Evolutionary conservation across 1,284 basidiomycete genomes (phyloP).

Genomic region (Rhodotorula sp.): DNA sequence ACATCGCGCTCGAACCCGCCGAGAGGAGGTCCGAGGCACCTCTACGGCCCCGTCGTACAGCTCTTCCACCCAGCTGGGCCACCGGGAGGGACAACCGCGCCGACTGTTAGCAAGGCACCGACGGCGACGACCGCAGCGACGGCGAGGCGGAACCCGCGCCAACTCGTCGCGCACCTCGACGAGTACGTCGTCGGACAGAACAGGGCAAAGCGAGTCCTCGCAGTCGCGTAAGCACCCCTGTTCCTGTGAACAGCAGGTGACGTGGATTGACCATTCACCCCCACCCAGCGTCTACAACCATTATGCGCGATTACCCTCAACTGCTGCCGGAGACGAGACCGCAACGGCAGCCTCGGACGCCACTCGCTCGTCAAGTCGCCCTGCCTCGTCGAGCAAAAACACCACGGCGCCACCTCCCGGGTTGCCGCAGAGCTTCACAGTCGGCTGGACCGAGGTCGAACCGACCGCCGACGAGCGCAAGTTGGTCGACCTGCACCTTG

Average conservation of each 20-base stretch:
- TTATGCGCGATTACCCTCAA: constrained; percentile 57
- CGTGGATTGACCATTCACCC: neutral
- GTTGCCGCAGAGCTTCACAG: neutral
- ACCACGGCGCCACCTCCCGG: constrained; percentile 40
- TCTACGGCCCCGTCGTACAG: neutral
- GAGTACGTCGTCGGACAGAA: constrained; percentile 78
- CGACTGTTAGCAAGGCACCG: neutral
- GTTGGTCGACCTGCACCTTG: neutral
- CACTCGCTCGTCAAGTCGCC: neutral
- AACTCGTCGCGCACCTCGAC: constrained; percentile 21
- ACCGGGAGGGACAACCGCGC: neutral
- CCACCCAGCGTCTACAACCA: constrained; percentile 78
- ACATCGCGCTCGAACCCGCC: neutral
- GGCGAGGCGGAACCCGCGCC: neutral
- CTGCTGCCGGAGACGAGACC: neutral
- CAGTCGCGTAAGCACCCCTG: constrained; percentile 69
- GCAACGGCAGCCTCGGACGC: neutral
- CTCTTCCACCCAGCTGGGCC: neutral
- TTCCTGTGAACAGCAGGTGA: neutral
- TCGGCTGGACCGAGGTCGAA: constrained; percentile 26
- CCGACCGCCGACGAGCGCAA: constrained; percentile 14
- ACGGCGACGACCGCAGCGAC: neutral
- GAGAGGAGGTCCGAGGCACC: neutral
- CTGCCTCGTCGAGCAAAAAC: neutral
- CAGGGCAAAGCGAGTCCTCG: constrained; percentile 84